These are phyloP conservation scores for Cercospora citrullina DNA, from an alignment of 2,329 filamentous ascomycete species.

Conservation along the genomic window DNA sequence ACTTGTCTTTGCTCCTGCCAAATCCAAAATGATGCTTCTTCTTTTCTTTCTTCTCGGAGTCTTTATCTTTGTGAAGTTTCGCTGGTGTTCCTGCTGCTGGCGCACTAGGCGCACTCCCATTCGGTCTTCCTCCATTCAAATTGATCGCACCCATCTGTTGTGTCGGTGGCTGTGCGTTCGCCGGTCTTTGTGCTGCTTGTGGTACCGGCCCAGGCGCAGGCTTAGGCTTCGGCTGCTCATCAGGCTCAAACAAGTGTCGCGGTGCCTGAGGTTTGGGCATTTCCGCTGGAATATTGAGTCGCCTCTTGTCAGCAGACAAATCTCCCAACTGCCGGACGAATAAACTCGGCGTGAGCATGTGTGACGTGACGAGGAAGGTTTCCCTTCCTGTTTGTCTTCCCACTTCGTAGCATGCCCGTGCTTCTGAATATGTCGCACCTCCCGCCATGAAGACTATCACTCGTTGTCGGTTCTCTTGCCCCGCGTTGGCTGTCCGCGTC, in stretches of 20 bases:
- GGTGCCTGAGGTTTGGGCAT: conserved; percentile 79
- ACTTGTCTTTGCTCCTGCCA: conserved; percentile 30
- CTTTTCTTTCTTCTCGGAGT: conserved; percentile 56
- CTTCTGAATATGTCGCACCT: conserved; percentile 90
- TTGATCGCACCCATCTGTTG: conserved; percentile 59
- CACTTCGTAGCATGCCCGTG: conserved; percentile 84
- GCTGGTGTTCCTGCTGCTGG: conserved; percentile 31
- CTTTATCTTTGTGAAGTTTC: conserved; percentile 61
- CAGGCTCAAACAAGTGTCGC: conserved; percentile 78
- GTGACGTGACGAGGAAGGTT: conserved; percentile 82
- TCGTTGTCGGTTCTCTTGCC: conserved; percentile 79
- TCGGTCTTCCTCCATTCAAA: conserved; percentile 40
- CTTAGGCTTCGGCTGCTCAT: conserved; percentile 56
- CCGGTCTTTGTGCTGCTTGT: conserved; percentile 20
- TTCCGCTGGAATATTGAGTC: conserved; percentile 78
- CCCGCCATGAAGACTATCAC: conserved; percentile 94
- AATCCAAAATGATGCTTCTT: conserved; percentile 39
- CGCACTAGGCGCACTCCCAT: conserved; percentile 20
- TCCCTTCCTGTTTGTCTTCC: conserved; percentile 72
- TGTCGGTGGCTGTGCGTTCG: conserved; percentile 49
- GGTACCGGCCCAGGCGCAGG: conserved; percentile 40
- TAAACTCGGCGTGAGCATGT: conserved; percentile 84
- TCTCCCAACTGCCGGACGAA: conserved; percentile 83
- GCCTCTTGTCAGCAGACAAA: conserved; percentile 70
- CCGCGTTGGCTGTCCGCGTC: conserved; percentile 59